Base-by-base conservation (phyloP, 2,329 filamentous ascomycete genomes). In the Torrubiellomyces zombiae region DNA sequence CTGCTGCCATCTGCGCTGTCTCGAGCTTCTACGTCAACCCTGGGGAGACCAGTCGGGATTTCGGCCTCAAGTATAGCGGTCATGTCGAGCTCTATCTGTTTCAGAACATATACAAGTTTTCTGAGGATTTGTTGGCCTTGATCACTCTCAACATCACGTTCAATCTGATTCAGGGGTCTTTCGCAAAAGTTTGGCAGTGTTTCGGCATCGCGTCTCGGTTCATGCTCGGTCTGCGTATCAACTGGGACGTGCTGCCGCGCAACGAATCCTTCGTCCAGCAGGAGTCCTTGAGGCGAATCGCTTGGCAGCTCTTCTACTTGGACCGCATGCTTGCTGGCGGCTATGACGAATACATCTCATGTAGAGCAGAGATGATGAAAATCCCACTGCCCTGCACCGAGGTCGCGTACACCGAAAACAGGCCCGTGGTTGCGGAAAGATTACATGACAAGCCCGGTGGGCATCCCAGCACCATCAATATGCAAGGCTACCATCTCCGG, bases 141-240 rank as follows among this genome's bases (percentile, higher is more conserved):
- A 45, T 50, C 22, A 40, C 48, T 5, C 36, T 54, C 3, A 48
- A 44, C 32, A 44, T 48, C 12, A 38, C 42, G 5, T 50, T 51
- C 29, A 48, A 54, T 30, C 42, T 52, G 17, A 34, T 53, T 14
- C 40, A 43, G 7, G 47, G 47, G 14, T 44, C 46, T 16, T 47
- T 49, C 25, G 45, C 48, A 28, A 53, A 53, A 31, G 45, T 51
- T 8, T 56, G 52, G 51, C 48, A 53, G 28, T 49, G 48, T 23
- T 44, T 51, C 22, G 48, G 48, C 5, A 36, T 51, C 6, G 49
- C 48, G 4, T 40, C 42, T 7, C 43, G 51, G 12, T 36, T 53
- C 20, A 47, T 54, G 42, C 37, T 46, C 11, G 51, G 49, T 9
- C 34, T 55, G 14, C 52, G 53, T 25, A 32, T 51, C 7, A 56